phyloP scores from a whole-genome alignment of 225 moss, liverwort and hornwort genomes.

The Pseudisothecium myosuroides region DNA sequence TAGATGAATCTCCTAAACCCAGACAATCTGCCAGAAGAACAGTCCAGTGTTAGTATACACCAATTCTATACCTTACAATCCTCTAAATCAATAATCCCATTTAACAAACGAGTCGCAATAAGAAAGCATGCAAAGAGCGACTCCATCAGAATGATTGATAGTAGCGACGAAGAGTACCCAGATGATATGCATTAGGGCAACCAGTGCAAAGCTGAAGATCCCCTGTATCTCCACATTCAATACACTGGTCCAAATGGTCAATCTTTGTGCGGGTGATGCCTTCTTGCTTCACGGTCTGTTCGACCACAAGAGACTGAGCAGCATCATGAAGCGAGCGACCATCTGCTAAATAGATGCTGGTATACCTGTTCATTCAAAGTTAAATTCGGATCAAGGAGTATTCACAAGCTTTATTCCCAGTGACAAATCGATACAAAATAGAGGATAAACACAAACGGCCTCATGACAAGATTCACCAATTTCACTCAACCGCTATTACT shows the following conservation, averaged over 20 bases:
- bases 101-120: neutral
- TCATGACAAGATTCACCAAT: neutral
- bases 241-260: slow-evolving; percentile 85
- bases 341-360: slow-evolving; percentile 83
- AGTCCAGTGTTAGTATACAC: neutral
- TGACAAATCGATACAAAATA: neutral
- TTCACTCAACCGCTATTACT: neutral
- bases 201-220: slow-evolving; percentile 78
- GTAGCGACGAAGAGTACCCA: slow-evolving; percentile 26
- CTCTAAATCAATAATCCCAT: neutral
- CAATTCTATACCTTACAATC: neutral
- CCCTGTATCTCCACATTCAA: slow-evolving; percentile 85
- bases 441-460: neutral
- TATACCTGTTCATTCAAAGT: slow-evolving; percentile 48
- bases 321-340: slow-evolving; percentile 82
- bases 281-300: slow-evolving; percentile 43
- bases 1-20: slow-evolving; percentile 38
- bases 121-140: neutral
- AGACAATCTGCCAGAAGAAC: slow-evolving; percentile 67
- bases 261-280: slow-evolving; percentile 32
- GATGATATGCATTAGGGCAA: slow-evolving; percentile 89
- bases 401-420: neutral
- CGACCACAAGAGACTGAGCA: slow-evolving; percentile 64
- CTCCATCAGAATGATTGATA: neutral
- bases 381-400: neutral